Evolutionary conservation across 176 grass and related monocot species (phyloP).

Genomic region (Oryza glumipatula): DNA sequence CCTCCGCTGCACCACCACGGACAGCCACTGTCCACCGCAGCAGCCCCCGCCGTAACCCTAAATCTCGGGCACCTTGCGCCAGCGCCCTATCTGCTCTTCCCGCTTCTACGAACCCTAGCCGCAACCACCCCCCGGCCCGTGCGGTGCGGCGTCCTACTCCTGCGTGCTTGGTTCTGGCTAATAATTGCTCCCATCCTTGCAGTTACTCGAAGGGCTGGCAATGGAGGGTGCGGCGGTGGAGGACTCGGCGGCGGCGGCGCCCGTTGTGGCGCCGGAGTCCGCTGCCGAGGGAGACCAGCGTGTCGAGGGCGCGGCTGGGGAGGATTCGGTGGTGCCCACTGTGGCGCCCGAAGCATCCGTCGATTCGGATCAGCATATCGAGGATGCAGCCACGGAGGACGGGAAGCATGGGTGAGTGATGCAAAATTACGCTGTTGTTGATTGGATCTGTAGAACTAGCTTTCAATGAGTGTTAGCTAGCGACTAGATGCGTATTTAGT

Average conservation of each 20-base stretch:
- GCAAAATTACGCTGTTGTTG: background rate
- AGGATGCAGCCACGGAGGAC: slow-evolving; percentile 43
- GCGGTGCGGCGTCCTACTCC: background rate
- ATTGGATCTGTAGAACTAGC: background rate
- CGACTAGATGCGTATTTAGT: background rate
- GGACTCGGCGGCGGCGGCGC: slow-evolving; percentile 1
- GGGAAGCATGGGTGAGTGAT: slow-evolving; percentile 56
- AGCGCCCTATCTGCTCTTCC: background rate
- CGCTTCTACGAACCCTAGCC: slow-evolving; percentile 20
- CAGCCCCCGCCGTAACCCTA: slow-evolving; percentile 8
- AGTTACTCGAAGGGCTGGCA: background rate
- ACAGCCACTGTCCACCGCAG: background rate
- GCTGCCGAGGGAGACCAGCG: slow-evolving; percentile 30
- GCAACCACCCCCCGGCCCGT: background rate
- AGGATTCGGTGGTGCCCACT: slow-evolving; percentile 25
- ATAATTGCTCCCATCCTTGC: background rate
- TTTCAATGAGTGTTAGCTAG: slow-evolving; percentile 8
- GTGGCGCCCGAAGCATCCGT: slow-evolving; percentile 13
- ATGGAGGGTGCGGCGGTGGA: slow-evolving; percentile 50
- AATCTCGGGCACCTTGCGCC: background rate
- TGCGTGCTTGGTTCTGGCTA: background rate
- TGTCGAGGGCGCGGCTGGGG: slow-evolving; percentile 27
- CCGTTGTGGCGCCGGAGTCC: background rate
- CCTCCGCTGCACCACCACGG: background rate
- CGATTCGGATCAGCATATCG: slow-evolving; percentile 39